These are phyloP conservation scores for Arachnomyces sp. DNA, from an alignment of 2,329 filamentous ascomycete genomes.

Conservation along the genomic window DNA sequence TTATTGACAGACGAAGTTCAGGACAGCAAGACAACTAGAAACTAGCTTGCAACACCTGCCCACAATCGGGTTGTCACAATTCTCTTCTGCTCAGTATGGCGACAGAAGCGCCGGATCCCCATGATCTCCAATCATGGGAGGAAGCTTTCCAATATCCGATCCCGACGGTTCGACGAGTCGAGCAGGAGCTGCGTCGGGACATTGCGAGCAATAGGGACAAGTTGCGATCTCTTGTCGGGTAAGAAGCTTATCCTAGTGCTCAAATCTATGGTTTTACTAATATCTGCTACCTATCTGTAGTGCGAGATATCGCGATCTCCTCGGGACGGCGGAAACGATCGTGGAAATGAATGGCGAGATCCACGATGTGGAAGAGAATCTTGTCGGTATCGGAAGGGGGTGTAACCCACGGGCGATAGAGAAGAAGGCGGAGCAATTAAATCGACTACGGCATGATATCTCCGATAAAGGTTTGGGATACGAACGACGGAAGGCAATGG, in stretches of 20 bases:
- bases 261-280: conserved; percentile 2
- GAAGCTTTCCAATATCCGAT: conserved; percentile 62
- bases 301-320: conserved; percentile 73
- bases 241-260: conserved; percentile 12
- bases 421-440: conserved; percentile 54
- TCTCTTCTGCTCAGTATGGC: conserved; percentile 35
- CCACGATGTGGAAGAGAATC: conserved; percentile 61
- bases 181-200: conserved; percentile 56
- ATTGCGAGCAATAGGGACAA: conserved; percentile 59
- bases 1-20: too few relatives aligned
- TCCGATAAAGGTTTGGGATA: conserved; percentile 24
- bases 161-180: conserved; percentile 54
- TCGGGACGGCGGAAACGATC: conserved; percentile 90
- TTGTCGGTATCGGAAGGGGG: conserved; percentile 64
- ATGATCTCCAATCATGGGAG: conserved; percentile 54
- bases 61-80: neutral
- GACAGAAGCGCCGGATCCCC: conserved; percentile 50
- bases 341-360: conserved; percentile 80
- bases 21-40: too few relatives aligned
- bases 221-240: conserved; percentile 60
- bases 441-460: conserved; percentile 36
- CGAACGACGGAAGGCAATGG: conserved; percentile 3
- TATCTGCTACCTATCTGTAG: conserved; percentile 27
- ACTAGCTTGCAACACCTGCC: too few relatives aligned
- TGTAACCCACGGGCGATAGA: conserved; percentile 69